A percentile compares a stretch with the other conserved stretches of the same genome.
Evolutionary conservation across 352 stramenopile genomes (phyloP).

Genomic region (Phytophthora cajani): DNA sequence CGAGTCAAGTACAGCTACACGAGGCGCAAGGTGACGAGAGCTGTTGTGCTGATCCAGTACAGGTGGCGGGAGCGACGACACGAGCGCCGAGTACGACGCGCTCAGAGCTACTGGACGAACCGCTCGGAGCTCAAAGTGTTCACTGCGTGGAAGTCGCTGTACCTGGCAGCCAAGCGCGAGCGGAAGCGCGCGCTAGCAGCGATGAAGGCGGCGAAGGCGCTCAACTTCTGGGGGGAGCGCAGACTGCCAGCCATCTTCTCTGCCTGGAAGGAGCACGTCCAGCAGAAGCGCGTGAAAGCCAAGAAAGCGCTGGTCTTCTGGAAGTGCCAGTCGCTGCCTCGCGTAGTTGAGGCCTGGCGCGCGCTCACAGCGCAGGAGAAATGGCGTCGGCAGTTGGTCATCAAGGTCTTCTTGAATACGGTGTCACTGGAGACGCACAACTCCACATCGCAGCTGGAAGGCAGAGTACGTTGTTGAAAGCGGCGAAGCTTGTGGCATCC

Average conservation of each 20-base stretch:
- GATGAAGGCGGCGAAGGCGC: constrained; percentile 50
- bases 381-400: constrained; percentile 43
- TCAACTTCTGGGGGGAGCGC: constrained; percentile 70
- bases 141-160: constrained; percentile 48
- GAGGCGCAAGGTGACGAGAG: constrained; percentile 37
- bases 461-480: constrained; percentile 36
- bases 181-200: constrained; percentile 37
- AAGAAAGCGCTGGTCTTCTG: constrained; percentile 76
- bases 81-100: constrained; percentile 55
- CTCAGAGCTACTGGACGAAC: constrained; percentile 70
- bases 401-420: constrained; percentile 68
- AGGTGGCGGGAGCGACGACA: constrained; percentile 57
- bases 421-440: constrained; percentile 76
- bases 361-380: constrained; percentile 36
- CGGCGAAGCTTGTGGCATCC: neutral
- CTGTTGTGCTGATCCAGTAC: constrained; percentile 66
- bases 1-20: constrained; percentile 54
- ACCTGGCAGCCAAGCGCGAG: constrained; percentile 22
- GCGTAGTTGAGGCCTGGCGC: constrained; percentile 63
- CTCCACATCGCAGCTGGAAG: constrained; percentile 56
- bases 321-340: constrained; percentile 70
- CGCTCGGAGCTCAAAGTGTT: constrained; percentile 62
- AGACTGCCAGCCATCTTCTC: constrained; percentile 52
- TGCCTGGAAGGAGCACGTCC: constrained; percentile 51
- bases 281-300: constrained; percentile 45